Evolutionary conservation across 139 green algal species (phyloP).

Genomic region (Micromonas pusilla): DNA sequence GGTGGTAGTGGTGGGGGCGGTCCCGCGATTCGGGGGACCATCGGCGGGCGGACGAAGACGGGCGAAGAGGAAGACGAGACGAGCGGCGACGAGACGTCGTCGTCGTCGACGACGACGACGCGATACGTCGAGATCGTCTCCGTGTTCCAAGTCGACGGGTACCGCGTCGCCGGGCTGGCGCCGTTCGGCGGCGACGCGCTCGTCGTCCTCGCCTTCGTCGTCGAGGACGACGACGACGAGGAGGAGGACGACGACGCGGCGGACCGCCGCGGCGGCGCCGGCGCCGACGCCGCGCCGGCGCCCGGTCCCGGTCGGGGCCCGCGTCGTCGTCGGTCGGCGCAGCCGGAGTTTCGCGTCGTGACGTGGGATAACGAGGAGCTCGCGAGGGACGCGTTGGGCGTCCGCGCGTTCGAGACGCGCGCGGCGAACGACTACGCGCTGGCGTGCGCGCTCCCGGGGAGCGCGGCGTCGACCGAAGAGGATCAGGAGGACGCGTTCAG

Average conservation of each 20-base stretch:
- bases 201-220: background rate
- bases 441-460: conserved; percentile 1
- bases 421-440: background rate
- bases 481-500: background rate
- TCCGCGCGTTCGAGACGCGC: conserved; percentile 41
- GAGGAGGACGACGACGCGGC: background rate
- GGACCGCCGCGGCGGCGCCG: background rate
- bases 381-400: conserved; percentile 43
- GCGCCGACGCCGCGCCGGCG: background rate
- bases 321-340: no score
- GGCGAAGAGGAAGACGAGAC: no score
- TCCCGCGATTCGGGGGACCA: background rate
- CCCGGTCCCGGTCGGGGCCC: no score
- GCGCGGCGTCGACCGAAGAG: background rate
- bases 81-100: background rate
- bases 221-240: background rate
- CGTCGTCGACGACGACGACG: background rate
- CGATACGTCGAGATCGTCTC: conserved; percentile 44
- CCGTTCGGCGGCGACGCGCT: conserved; percentile 50
- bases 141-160: conserved; percentile 48
- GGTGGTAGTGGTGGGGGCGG: background rate
- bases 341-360: conserved; percentile 42
- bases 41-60: no score
- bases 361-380: conserved; percentile 45
- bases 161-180: conserved; percentile 51